These are phyloP conservation scores for Candida freyschussii DNA, from an alignment of 1,139 yeast species.

Conservation along the genomic window DNA sequence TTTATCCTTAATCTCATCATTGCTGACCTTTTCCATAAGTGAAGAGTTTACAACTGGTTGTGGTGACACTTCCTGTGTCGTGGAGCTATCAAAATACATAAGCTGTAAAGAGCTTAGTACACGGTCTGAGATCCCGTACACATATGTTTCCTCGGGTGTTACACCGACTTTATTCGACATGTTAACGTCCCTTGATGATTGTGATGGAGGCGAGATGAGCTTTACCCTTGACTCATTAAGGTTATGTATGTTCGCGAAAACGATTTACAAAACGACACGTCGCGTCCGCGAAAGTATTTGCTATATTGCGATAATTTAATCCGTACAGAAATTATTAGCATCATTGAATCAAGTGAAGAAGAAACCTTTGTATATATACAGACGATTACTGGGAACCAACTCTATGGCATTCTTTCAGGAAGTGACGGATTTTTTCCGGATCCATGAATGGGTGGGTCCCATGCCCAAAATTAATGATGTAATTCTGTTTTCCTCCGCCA, in stretches of 20 bases:
- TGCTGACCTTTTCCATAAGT: constrained; percentile 13
- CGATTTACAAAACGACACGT: too few species aligned
- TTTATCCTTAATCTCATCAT: too few species aligned
- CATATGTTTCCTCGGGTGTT: constrained; percentile 39
- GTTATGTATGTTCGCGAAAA: too few species aligned
- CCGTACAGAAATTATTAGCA: too few species aligned
- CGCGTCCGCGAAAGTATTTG: too few species aligned
- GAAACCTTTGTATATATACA: too few species aligned
- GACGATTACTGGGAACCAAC: constrained; percentile 50
- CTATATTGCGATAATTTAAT: too few species aligned
- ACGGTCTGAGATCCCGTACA: constrained; percentile 43
- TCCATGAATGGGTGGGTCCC: constrained; percentile 98
- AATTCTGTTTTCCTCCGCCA: constrained; percentile 86
- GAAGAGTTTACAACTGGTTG: constrained; percentile 1
- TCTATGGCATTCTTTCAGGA: constrained; percentile 83
- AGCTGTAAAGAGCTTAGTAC: constrained; percentile 47
- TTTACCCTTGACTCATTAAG: too few species aligned
- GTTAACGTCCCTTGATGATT: too few species aligned
- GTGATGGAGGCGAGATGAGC: too few species aligned
- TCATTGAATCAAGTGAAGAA: too few species aligned
- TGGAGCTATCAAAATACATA: constrained; percentile 51
- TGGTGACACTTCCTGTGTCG: constrained; percentile 30
- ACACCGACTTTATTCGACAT: too few species aligned
- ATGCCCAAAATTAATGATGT: constrained; percentile 93
- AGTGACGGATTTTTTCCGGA: constrained; percentile 80